Evolutionary conservation across 1,284 basidiomycete genomes (phyloP), one percentile per base, ranked within the genome.

Genomic region (Fistulinella staudtii): DNA sequence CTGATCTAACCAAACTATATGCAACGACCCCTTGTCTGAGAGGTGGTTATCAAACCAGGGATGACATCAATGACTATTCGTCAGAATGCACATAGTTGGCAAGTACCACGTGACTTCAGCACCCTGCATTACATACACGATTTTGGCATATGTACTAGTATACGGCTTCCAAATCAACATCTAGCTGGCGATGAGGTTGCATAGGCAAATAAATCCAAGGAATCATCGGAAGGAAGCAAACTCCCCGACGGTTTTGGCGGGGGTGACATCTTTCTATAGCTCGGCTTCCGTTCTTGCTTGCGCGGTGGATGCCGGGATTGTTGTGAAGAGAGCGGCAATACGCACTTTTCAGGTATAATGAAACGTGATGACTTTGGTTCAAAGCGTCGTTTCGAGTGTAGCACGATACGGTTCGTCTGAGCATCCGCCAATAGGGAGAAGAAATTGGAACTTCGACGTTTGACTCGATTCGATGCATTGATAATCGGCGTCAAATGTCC

Each of bases 191-290:
- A 66, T 36, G 60, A 61, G 28, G 60, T 61, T 25, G 55, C 39
- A 50, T 65, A 71, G 11, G 72, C 68, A 56, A 79, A 79, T 43
- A 79, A 57, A 56, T 79, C 65, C 48, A 79, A 57, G 8, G 65
- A 68, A 50, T 79, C 77, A 43, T 79, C 77, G 13, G 77, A 80
- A 31, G 63, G 61, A 13, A 45, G 37, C 20, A 51, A 34, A 33
- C 20, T 37, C 10, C 15, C 14, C 18, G 41, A 34, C 8, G 57
- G 45, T 37, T 41, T 36, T 56, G 51, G 28, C 39, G 25, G 43
- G 35, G 36, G 39, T 0, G 20, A 40, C 18, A 28, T 36, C 29
- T 21, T 47, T 39, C 40, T 52, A 23, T 13, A 33, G 22, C 20
- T 31, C 24, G 27, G 14, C 24, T 46, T 45, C n/a, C 41, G 49